Conservation (phyloP, 164 flowering plant species). For the Dillenia suffruticosa region DNA sequence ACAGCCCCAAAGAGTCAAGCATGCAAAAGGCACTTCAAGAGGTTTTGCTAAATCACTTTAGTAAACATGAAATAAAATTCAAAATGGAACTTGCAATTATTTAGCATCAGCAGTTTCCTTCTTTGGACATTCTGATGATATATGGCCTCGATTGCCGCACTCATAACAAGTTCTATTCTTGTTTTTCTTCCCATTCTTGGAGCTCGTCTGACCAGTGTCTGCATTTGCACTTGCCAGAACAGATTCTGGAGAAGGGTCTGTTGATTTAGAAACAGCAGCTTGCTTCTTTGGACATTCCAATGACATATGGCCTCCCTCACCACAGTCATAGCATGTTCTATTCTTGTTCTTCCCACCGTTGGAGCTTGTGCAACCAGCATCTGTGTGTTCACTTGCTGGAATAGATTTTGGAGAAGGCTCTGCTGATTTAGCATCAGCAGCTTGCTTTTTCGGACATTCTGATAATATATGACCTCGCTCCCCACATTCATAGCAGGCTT, state of each 20-base stretch:
- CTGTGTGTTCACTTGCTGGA: conserved; percentile 7
- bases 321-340: conserved; percentile 76
- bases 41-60: too few relatives aligned
- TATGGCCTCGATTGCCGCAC: conserved; percentile 77
- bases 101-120: conserved; percentile 38
- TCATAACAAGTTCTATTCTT: conserved; percentile 69
- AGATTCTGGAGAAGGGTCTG: conserved; percentile 10
- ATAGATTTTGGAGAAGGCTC: conserved; percentile 10
- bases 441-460: conserved; percentile 60
- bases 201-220: conserved; percentile 5
- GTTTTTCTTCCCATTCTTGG: conserved; percentile 37
- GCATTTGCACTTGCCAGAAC: conserved; percentile 2
- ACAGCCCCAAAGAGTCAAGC: too few relatives aligned
- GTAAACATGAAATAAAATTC: neutral
- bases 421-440: conserved; percentile 29
- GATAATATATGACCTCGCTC: conserved; percentile 74
- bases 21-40: too few relatives aligned
- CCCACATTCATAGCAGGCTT: conserved; percentile 80
- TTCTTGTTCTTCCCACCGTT: conserved; percentile 51
- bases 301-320: conserved; percentile 70
- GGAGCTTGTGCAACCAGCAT: conserved; percentile 3
- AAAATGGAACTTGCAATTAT: conserved; percentile 11
- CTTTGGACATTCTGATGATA: conserved; percentile 72
- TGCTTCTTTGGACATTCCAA: conserved; percentile 68
- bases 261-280: conserved; percentile 30